Conservation (phyloP, 768 basidiomycete species). For the Naematelia encephala region DNA sequence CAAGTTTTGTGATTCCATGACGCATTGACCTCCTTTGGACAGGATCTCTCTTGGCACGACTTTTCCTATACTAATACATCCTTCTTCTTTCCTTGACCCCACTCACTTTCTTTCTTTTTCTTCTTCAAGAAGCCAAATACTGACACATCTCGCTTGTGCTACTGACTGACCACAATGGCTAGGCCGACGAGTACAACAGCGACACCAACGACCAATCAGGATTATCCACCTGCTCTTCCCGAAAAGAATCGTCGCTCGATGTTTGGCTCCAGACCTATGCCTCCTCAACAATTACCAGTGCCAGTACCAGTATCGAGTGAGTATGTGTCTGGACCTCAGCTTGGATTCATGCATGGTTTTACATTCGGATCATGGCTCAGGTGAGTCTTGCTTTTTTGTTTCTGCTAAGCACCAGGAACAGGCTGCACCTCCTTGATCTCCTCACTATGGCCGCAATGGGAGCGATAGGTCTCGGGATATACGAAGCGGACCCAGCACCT, state of each 20-base stretch:
- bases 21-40: too few relatives aligned
- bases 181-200: neutral
- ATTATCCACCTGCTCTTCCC: neutral
- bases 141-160: too few relatives aligned
- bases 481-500: slow-evolving; percentile 54
- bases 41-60: too few relatives aligned
- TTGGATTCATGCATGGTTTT: slow-evolving; percentile 26
- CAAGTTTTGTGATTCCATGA: too few relatives aligned
- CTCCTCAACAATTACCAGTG: neutral
- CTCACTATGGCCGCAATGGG: slow-evolving; percentile 62
- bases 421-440: slow-evolving; percentile 58
- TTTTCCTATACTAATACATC: too few relatives aligned
- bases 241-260: neutral
- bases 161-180: too few relatives aligned
- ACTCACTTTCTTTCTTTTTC: too few relatives aligned
- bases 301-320: neutral
- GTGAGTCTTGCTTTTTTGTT: neutral
- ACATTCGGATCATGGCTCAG: slow-evolving; percentile 23
- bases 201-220: neutral
- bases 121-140: too few relatives aligned
- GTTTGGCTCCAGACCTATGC: neutral
- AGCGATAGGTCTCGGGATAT: slow-evolving; percentile 56
- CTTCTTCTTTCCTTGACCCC: too few relatives aligned
- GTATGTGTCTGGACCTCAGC: neutral
- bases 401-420: slow-evolving; percentile 7